Base-by-base conservation (phyloP, 2,329 filamentous ascomycete genomes). In the Stromatinia cepivora region DNA sequence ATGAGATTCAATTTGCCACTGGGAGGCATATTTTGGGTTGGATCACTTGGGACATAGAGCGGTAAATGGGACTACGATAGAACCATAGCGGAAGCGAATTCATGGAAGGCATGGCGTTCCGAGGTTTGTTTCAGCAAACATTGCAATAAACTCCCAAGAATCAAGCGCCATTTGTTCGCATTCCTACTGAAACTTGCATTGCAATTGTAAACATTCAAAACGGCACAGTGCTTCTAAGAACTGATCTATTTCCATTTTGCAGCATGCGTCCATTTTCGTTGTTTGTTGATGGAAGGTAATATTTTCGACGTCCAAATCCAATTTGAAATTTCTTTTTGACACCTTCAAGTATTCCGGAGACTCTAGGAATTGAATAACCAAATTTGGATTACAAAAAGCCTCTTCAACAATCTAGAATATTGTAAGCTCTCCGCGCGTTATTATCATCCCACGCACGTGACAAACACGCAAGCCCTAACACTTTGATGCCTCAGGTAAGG, bases 41-140 rank as follows among this genome's bases (percentile, higher is more conserved):
- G 25, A 45, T 31, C 48, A 63, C 28, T n/a, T 64, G 58, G 42
- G 48, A 28, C 31, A 69, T 64, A 69, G 58, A 69, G 34, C 34
- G 65, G 22, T 67, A 64, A 52, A 64, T 22, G 46, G 61, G 34
- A 64, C 34, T 52, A 48, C 34, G 46, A 52, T 52, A 64, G 34
- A 64, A 42, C 54, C 22, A 58, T 39, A n/a, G 53, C 20, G 17
- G 36, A 56, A 56, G 31, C 53, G 22, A 50, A 50, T 34, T 36
- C 31, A 15, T 63, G 45, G 45, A 39, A 36, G 59, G 45, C 6
- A 63, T 42, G 61, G 61, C 61, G 61, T 64, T 52, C 15, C 46
- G 15, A 34, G 46, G 28, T 39, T 52, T 39, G 46, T 39, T 39
- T 25, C n/a, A 52, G 46, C 46, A 64, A 22, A 28, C 34, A 52